A percentile compares a stretch with the other conserved stretches of the same genome.
Conservation (phyloP, 2,329 filamentous ascomycete genomes). For the Ophiostoma himal-ulmi region DNA sequence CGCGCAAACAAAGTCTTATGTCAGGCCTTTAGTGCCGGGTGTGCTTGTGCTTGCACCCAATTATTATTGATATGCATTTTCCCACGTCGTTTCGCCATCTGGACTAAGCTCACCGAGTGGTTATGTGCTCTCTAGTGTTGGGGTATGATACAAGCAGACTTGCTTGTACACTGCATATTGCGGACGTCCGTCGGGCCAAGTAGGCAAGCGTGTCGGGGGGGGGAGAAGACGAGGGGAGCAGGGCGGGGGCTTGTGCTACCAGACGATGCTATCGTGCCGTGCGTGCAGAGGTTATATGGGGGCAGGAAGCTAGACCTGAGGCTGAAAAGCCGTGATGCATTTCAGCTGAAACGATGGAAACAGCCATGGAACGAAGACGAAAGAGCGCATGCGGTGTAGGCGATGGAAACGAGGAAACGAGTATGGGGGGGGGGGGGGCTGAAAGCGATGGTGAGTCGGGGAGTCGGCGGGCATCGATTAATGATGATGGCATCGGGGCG, state of each 20-base stretch:
- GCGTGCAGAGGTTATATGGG: background rate
- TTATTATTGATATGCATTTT: background rate
- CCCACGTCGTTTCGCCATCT: background rate
- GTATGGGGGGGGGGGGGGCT: background rate
- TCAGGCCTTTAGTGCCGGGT: background rate
- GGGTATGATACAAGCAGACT: background rate
- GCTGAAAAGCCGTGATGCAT: background rate
- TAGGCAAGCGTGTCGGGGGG: background rate
- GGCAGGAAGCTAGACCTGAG: background rate
- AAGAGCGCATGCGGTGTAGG: too few species aligned
- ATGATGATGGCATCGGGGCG: background rate
- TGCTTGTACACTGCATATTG: background rate
- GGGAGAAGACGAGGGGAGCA: constrained; percentile 25
- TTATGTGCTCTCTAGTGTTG: background rate
- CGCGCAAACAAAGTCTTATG: constrained; percentile 26
- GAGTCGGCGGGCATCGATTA: background rate
- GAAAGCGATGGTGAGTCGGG: background rate
- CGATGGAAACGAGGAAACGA: background rate
- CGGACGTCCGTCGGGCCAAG: background rate
- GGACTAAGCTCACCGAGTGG: constrained; percentile 25
- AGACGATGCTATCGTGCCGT: constrained; percentile 22
- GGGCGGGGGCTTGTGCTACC: constrained; percentile 14
- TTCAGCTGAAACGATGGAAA: too few species aligned
- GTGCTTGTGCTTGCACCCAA: background rate
- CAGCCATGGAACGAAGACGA: background rate